Evolutionary conservation across 352 stramenopile species (phyloP).

Genomic region (Globisporangium abappressorium): DNA sequence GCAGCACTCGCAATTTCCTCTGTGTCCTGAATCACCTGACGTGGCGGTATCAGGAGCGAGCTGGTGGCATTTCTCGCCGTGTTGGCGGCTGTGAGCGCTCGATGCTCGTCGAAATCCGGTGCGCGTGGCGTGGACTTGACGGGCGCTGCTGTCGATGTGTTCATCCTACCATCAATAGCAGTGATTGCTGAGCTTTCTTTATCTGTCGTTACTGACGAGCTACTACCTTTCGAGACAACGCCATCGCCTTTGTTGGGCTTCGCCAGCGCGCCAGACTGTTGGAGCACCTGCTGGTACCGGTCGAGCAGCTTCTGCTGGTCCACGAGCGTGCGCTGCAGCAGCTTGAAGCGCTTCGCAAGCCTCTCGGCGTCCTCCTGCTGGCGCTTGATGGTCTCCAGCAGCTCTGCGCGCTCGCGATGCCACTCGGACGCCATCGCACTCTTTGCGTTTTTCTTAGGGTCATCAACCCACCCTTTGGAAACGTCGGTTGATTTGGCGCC

Average conservation of each 20-base stretch:
- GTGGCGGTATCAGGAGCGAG: neutral
- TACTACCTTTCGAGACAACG: neutral
- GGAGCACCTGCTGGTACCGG: slow-evolving; percentile 53
- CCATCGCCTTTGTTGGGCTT: neutral
- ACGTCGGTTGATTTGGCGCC: neutral
- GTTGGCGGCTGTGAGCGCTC: neutral
- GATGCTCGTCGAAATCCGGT: neutral
- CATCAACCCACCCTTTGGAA: neutral
- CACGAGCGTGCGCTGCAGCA: slow-evolving; percentile 57
- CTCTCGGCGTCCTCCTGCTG: slow-evolving; percentile 38
- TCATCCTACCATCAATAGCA: neutral
- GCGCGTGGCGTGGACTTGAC: neutral
- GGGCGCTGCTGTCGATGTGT: neutral
- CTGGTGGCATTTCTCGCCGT: neutral
- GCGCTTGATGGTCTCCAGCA: slow-evolving; percentile 43
- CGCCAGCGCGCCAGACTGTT: neutral
- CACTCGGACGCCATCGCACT: slow-evolving; percentile 20
- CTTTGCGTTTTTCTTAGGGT: neutral
- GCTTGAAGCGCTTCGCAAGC: slow-evolving; percentile 54
- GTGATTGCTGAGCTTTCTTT: neutral
- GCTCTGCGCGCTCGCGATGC: slow-evolving; percentile 37
- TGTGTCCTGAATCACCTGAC: neutral
- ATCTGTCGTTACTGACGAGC: neutral
- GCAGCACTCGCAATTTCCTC: neutral
- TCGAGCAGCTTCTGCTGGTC: slow-evolving; percentile 75